Conservation (phyloP, 257 asterid species). For the Thymus mandschuricus region DNA sequence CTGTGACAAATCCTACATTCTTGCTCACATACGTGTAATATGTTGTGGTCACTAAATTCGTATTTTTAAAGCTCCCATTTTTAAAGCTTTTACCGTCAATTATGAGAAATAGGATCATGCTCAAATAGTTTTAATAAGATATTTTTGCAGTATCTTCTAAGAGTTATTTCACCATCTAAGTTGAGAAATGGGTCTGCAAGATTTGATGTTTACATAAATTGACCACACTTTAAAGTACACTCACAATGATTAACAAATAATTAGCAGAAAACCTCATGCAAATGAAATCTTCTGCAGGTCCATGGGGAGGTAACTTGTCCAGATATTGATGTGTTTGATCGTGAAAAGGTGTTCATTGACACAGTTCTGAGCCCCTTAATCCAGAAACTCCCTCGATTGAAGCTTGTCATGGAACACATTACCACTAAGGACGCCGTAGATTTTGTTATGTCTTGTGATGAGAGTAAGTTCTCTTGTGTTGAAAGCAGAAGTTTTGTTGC, state of each 20-base stretch:
- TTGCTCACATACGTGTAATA: too few relatives aligned
- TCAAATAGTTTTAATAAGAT: background rate
- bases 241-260: conserved; percentile 3
- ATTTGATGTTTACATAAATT: background rate
- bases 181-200: background rate
- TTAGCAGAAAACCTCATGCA: background rate
- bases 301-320: conserved; percentile 94
- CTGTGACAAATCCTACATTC: too few relatives aligned
- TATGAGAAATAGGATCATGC: background rate
- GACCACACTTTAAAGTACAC: conserved; percentile 1
- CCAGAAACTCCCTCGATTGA: conserved; percentile 68
- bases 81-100: background rate
- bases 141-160: background rate
- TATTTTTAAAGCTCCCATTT: background rate
- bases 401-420: conserved; percentile 96
- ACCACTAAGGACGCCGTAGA: conserved; percentile 88
- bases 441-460: conserved; percentile 77
- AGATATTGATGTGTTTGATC: conserved; percentile 86
- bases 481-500: background rate
- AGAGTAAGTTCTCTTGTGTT: conserved; percentile 46
- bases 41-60: too few relatives aligned
- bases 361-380: conserved; percentile 70
- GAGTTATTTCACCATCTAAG: background rate
- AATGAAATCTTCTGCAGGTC: conserved; percentile 53
- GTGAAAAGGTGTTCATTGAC: conserved; percentile 89